Evolutionary conservation across 23 red algal genomes (phyloP), one percentile per base, ranked within the genome.

Genomic region (Cyanidiococcus yangmingshanensis): DNA sequence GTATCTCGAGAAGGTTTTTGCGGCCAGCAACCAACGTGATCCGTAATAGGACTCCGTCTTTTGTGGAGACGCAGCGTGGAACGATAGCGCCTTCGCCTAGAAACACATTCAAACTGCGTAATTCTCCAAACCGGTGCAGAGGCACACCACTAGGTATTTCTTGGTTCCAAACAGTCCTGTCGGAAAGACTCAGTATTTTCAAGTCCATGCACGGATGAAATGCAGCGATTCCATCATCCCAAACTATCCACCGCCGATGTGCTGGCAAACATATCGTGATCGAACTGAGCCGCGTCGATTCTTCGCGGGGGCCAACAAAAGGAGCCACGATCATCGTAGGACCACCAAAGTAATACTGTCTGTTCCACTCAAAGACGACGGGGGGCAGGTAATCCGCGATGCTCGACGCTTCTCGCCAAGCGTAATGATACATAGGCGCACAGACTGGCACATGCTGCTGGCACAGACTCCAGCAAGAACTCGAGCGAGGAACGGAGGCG

Each of bases 261-360:
- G 63, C 16, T 17, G 63, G 63, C 27, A 71, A 30, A 71, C 32
- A 35, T 29, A 71, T 29, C 12, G 12, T 32, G 7, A 71, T 29
- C 12, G 63, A 25, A 29, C 45, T 30, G n/a, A 58, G 45, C 25
- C 32, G 3, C 7, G 45, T 68, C 16, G 59, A 25, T 26, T n/a
- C 40, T 59, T 81, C 45, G 1, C 1, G 54, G 39, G 40, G 40
- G 39, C 39, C 40, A 32, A 81, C 39, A 41, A 81, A 81, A 25
- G 78, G 78, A 25, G 78, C 78, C 63, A 35, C 63, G 26, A 81
- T 71, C 21, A 81, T 59, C 24, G 39, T 40, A 18, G 36, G 1
- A 3, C 58, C 59, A 34, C 78, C 78, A 59, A 81, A 59, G 40
- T 58, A 81, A 57, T 81, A 81, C 51, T 81, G 78, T 38, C 40